Base-by-base conservation (phyloP, 2,329 filamentous ascomycete species). In the Plectosphaerella plurivora region DNA sequence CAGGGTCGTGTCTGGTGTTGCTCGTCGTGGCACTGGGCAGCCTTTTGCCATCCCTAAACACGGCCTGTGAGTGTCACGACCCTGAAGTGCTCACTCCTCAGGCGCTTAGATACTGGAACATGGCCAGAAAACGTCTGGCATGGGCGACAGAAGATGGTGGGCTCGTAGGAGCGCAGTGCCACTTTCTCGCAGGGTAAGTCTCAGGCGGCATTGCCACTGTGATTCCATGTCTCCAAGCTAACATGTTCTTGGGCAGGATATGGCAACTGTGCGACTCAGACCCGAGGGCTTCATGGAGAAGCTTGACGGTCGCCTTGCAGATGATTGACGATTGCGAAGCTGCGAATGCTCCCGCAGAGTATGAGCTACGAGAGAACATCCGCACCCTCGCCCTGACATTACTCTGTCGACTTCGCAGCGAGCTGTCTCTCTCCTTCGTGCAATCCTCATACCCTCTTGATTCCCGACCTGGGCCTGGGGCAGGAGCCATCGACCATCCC, bases 121-220 rank as follows among this genome's bases (percentile, higher is more conserved):
- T 52, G 50, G 50, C 50, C 2, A 47, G 45, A 14, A 52, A 52
- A 25, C 25, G 50, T 14, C 33, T 52, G 28, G 22, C 20, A 5
- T 52, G 50, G 50, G 50, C 50, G 28, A 20, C 25, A 4, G 22
- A 9, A 42, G 36, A 14, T 16, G 18, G 7, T 28, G 50, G 50
- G 5, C 16, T 41, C 5, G 3, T 48, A 4, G 36, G 44, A 14
- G 50, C 44, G 4, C 50, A 52, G 33, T 52, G 50, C 22, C 50
- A 52, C 10, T 48, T 52, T n/a, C 50, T 52, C n/a, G 50, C 50
- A 15, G 45, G 50, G 50, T 52, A 48, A 24, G 50, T 42, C 2
- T 10, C 16, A 3, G 22, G 22, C 10, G 4, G 8, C n/a, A n/a
- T 20, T 20, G 4, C n/a, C 10, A 8, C 41, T 6, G 5, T 5